Percentiles rank a stretch among this genome's conserved stretches.
Conservation (phyloP, 2,329 filamentous ascomycete genomes). For the Fusarium avenaceum region DNA sequence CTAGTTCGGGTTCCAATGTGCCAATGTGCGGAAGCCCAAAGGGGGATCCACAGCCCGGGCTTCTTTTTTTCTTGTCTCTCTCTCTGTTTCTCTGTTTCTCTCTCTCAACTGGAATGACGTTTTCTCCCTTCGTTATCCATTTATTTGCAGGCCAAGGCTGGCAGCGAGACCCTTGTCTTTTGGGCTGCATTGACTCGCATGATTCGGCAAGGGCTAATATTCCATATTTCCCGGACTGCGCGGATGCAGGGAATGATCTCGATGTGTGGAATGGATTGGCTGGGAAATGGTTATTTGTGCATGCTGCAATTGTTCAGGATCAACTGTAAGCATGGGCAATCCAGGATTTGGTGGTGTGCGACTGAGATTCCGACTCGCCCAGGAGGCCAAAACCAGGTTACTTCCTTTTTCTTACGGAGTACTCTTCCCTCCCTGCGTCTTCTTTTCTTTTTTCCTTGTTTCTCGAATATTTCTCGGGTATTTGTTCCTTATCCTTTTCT, state of each 20-base stretch:
- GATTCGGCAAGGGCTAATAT: not conserved
- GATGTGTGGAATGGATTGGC: slow-evolving; percentile 31
- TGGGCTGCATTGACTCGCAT: slow-evolving; percentile 6
- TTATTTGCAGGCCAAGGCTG: not conserved
- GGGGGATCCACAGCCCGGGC: not conserved
- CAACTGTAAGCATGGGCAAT: not conserved
- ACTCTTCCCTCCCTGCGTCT: not conserved
- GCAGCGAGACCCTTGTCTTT: slow-evolving; percentile 1
- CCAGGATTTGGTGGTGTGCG: slow-evolving; percentile 3
- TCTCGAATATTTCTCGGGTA: slow-evolving; percentile 16
- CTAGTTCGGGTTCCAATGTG: slow-evolving; percentile 34
- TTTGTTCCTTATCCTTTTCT: not conserved
- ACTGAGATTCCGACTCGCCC: slow-evolving; percentile 12
- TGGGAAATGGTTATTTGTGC: not conserved
- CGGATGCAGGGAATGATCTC: slow-evolving; percentile 13
- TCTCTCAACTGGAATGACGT: slow-evolving; percentile 21
- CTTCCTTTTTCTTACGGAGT: not conserved
- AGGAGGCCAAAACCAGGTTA: not conserved
- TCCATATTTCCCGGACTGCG: not conserved
- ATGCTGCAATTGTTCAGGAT: not conserved
- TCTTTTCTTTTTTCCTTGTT: slow-evolving; percentile 5
- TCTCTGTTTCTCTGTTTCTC: no score
- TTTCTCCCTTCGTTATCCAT: not conserved
- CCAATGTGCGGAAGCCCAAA: slow-evolving; percentile 29
- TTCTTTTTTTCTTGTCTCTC: no score